A percentile compares a stretch with the other conserved stretches of the same genome.
These are phyloP conservation scores for Diphasiastrum complanatum DNA, from an alignment of 83 land plant species.

Conservation along the genomic window DNA sequence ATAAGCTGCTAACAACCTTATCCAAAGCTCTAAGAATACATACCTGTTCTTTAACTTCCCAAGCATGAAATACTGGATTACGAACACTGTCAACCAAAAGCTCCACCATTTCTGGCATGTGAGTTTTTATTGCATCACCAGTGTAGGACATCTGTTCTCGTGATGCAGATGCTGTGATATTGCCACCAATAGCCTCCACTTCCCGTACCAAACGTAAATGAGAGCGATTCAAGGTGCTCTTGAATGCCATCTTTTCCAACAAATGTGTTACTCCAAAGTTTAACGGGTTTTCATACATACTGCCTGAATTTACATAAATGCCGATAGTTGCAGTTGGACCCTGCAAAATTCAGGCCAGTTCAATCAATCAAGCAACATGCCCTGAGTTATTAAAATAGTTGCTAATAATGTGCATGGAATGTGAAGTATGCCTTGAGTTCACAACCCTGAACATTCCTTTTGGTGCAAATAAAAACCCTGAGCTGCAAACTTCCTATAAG, in stretches of 20 bases:
- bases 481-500: no score
- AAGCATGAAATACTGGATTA: conserved; percentile 76
- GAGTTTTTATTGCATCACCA: conserved; percentile 71
- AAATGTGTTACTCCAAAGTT: conserved; percentile 63
- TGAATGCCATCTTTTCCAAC: conserved; percentile 88
- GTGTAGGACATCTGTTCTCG: conserved; percentile 92
- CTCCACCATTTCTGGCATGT: conserved; percentile 88
- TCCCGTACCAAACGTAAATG: conserved; percentile 78
- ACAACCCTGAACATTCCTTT: no score
- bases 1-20: no score
- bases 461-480: no score
- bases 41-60: conserved; percentile 94
- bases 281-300: conserved; percentile 61
- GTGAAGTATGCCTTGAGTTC: not conserved
- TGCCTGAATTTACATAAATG: conserved; percentile 71
- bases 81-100: conserved; percentile 80
- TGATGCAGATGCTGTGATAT: conserved; percentile 65
- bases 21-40: no score
- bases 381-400: not conserved
- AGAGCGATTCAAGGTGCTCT: conserved; percentile 64
- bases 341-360: conserved; percentile 24
- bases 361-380: not conserved
- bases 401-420: not conserved
- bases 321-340: conserved; percentile 73
- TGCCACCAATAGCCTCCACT: conserved; percentile 96